These are phyloP conservation scores for Haplographium delicatum DNA, from an alignment of 495 filamentous ascomycete genomes.

Conservation along the genomic window DNA sequence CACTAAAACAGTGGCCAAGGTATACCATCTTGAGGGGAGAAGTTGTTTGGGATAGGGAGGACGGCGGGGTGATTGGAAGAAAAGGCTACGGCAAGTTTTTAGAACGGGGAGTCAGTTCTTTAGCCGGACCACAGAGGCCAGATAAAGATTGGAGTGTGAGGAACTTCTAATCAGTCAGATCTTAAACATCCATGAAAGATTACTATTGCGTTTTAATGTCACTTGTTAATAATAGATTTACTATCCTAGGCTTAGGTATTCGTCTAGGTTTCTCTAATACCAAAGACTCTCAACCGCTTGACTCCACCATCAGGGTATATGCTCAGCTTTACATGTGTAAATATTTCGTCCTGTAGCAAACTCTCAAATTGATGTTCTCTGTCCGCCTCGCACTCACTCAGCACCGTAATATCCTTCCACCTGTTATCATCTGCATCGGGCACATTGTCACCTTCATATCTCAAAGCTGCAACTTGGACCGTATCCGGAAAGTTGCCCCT, in stretches of 20 bases:
- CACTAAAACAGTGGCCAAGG: constrained; percentile 53
- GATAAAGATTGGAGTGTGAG: constrained; percentile 21
- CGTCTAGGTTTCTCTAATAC: constrained; percentile 32
- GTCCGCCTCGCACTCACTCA: too few species aligned
- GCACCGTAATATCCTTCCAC: background rate
- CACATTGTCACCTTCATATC: background rate
- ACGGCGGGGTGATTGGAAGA: constrained; percentile 40
- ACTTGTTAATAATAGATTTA: too few species aligned
- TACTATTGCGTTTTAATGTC: too few species aligned
- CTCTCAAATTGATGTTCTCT: too few species aligned
- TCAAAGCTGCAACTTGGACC: too few species aligned
- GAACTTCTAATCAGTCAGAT: constrained; percentile 9
- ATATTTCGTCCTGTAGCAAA: constrained; percentile 71
- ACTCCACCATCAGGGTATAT: constrained; percentile 93
- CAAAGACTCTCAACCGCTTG: constrained; percentile 73
- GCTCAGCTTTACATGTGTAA: constrained; percentile 71
- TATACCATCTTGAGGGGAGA: constrained; percentile 55
- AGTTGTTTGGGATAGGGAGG: constrained; percentile 50
- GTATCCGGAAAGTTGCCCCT: too few species aligned
- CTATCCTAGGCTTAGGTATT: too few species aligned
- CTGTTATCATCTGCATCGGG: background rate
- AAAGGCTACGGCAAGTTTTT: constrained; percentile 48
- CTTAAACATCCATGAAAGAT: background rate
- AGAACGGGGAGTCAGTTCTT: constrained; percentile 38
- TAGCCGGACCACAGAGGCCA: constrained; percentile 26